These are phyloP conservation scores for Tetracentron sinense DNA, from an alignment of 164 flowering plant species.

Conservation along the genomic window DNA sequence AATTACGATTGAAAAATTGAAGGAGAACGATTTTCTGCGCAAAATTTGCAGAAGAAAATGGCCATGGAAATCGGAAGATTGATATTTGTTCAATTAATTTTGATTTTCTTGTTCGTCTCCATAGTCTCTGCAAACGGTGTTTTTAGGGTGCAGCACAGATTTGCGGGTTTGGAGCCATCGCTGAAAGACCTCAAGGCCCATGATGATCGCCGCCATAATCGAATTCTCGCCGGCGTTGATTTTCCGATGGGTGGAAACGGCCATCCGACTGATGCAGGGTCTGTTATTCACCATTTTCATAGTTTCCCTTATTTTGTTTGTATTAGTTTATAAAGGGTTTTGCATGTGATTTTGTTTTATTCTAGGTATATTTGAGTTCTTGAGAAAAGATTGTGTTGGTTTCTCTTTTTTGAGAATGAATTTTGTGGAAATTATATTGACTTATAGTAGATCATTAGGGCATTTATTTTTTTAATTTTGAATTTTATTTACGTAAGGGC, in stretches of 20 bases:
- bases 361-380: not conserved
- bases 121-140: slow-evolving; percentile 23
- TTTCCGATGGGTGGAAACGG: slow-evolving; percentile 66
- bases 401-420: no score
- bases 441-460: no score
- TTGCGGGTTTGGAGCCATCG: slow-evolving; percentile 38
- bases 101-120: not conserved
- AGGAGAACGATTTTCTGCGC: no score
- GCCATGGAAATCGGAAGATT: not conserved
- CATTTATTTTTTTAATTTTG: no score
- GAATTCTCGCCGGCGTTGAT: slow-evolving; percentile 63
- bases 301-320: not conserved
- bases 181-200: slow-evolving; percentile 51
- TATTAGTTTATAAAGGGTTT: slow-evolving; percentile 1
- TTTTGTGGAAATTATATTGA: no score
- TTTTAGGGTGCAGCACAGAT: slow-evolving; percentile 53
- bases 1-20: no score
- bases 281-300: not conserved
- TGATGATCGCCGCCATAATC: slow-evolving; percentile 39
- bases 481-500: no score
- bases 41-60: not conserved
- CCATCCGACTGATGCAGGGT: slow-evolving; percentile 67
- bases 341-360: not conserved
- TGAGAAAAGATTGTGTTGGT: no score
- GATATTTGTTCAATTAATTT: not conserved